A percentile compares a stretch with the other conserved stretches of the same genome.
These are phyloP conservation scores for Gracilaria domingensis DNA, from an alignment of 23 red algal species.

Conservation along the genomic window DNA sequence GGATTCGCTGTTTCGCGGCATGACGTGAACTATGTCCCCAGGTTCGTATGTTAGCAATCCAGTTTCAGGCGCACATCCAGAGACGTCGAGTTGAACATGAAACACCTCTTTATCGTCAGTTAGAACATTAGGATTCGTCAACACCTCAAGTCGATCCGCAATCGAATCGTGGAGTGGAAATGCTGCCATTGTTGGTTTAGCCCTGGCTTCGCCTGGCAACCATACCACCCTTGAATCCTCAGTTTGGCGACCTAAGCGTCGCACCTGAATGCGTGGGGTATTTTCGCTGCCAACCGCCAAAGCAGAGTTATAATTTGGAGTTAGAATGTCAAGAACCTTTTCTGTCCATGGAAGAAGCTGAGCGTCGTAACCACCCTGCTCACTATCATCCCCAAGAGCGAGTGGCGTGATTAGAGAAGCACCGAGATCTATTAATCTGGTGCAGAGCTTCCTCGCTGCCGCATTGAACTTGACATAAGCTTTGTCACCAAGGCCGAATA, in stretches of 20 bases:
- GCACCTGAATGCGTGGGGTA: neutral
- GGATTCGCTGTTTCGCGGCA: conserved; percentile 69
- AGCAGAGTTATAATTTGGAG: neutral
- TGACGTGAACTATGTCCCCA: conserved; percentile 86
- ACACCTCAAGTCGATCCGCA: conserved; percentile 20
- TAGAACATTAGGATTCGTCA: conserved; percentile 54
- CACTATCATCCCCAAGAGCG: conserved; percentile 79
- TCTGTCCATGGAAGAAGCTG: conserved; percentile 73
- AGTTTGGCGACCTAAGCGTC: neutral
- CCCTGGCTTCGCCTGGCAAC: neutral
- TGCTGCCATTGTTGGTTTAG: conserved; percentile 5
- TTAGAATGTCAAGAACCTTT: conserved; percentile 21
- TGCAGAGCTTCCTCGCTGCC: conserved; percentile 68
- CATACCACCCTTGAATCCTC: neutral
- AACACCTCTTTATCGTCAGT: conserved; percentile 82
- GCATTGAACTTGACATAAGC: conserved; percentile 88
- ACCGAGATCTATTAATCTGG: conserved; percentile 65
- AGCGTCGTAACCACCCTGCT: conserved; percentile 66
- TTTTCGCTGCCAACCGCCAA: neutral
- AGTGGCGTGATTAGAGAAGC: conserved; percentile 57
- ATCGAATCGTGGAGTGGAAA: conserved; percentile 21
- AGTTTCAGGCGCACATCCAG: conserved; percentile 1
- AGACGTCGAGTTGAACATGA: conserved; percentile 65
- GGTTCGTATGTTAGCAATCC: conserved; percentile 57
- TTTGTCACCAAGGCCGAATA: conserved; percentile 90